Evolutionary conservation across 2,329 filamentous ascomycete species (phyloP), one percentile per base, ranked within the genome.

Genomic region (Trichoderma koningiopsis): DNA sequence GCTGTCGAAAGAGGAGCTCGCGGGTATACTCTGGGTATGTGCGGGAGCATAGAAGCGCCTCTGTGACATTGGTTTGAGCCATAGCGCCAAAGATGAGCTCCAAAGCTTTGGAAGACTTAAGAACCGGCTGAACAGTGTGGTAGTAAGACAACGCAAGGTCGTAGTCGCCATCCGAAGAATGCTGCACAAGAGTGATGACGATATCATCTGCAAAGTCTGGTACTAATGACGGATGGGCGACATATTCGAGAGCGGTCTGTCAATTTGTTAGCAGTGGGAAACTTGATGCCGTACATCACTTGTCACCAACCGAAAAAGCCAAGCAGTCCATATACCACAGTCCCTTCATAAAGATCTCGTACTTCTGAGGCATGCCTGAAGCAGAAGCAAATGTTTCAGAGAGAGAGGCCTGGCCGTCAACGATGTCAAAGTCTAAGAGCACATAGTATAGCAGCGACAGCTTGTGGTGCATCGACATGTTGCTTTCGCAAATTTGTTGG

Each of bases 161-260:
- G 74, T 88, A 87, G 76, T 93, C 89, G 68, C 85, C 81, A 53
- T 84, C 81, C 47, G 86, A 80, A 27, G 88, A 84, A 72, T 89
- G 85, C 47, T 86, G 85, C 63, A 92, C 87, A 5, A 96, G 86
- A 5, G 86, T 85, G 31, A 86, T 86, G 73, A 96, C 85, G 64
- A 96, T 94, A 71, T 96, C 92, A 79, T 96, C 92, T 68, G 92
- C 87, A 75, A 96, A 96, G 66, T 93, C 93, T 43, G 92, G 89
- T 24, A 91, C 89, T 5, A 96, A 85, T 1, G 91, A 92, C 0
- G 93, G 93, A 74, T 96, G 91, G 4, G 92, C 90, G 16, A 97
- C 86, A 76, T 91, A 89, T 74, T 93, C 89, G 33, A 96, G 84
- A 3, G 93, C 92, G 72, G 83, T 80, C 86, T 91, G 61, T 31